A percentile compares a stretch with the other conserved stretches of the same genome.
Conservation (phyloP, 768 basidiomycete genomes). For the Paxillus ammoniavirescens region DNA sequence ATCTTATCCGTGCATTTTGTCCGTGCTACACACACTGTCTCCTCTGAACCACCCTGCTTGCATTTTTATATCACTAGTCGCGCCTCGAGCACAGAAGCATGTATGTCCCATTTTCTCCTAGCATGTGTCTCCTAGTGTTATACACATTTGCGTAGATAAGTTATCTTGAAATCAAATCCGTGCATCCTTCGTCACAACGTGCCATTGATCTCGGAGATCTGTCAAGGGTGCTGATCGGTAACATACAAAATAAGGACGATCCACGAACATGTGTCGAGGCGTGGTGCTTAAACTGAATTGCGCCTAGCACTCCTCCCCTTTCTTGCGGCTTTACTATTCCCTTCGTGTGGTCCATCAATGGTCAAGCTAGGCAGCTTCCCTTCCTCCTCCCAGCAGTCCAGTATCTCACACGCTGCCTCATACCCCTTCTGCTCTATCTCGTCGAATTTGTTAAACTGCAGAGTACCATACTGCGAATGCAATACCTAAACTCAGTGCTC, state of each 20-base stretch:
- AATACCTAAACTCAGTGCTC: constrained; percentile 1
- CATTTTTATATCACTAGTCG: constrained; percentile 16
- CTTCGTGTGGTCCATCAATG: constrained; percentile 54
- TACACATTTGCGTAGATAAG: constrained; percentile 16
- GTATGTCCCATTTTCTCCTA: constrained; percentile 9
- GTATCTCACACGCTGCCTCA: constrained; percentile 61
- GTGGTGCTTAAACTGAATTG: constrained; percentile 54
- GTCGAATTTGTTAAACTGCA: constrained; percentile 86
- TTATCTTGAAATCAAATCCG: constrained; percentile 11
- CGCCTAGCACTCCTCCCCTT: constrained; percentile 77
- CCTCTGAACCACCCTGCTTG: constrained; percentile 8
- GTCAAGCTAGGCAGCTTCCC: constrained; percentile 76
- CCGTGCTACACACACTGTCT: constrained; percentile 17
- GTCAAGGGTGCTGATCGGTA: neutral
- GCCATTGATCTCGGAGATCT: neutral
- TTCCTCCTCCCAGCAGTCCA: constrained; percentile 80
- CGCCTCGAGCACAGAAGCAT: constrained; percentile 21
- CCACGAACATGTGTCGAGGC: neutral
- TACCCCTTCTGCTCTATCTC: constrained; percentile 87
- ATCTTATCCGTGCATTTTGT: constrained; percentile 1
- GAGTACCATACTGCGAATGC: constrained; percentile 71
- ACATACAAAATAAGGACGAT: neutral
- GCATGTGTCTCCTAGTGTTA: constrained; percentile 16
- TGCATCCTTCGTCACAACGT: neutral
- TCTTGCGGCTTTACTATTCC: constrained; percentile 44